Evolutionary conservation across 2,329 filamentous ascomycete genomes (phyloP).

Genomic region (Colletotrichum spaethianum): DNA sequence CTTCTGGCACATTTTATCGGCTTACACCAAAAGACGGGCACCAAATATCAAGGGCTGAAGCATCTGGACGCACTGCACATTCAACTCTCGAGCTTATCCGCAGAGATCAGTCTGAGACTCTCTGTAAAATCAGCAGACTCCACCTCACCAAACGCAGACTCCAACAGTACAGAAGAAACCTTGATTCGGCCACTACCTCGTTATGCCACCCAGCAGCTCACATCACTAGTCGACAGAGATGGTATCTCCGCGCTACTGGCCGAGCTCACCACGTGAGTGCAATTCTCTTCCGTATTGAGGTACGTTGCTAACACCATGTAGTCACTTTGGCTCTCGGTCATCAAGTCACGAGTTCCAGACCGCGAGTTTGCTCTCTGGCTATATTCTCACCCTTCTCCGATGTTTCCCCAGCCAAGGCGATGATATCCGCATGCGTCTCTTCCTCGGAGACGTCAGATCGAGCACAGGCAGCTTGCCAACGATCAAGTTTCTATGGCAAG

Average conservation of each 20-base stretch:
- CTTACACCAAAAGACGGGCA: slow-evolving; percentile 59
- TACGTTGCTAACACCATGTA: slow-evolving; percentile 18
- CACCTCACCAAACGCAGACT: slow-evolving; percentile 34
- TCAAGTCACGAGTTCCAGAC: slow-evolving; percentile 50
- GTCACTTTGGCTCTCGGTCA: slow-evolving; percentile 43
- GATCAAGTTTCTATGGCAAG: slow-evolving; percentile 88
- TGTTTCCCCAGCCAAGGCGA: slow-evolving; percentile 88
- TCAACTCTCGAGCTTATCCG: slow-evolving; percentile 66
- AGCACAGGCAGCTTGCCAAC: slow-evolving; percentile 68
- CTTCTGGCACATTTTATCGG: slow-evolving; percentile 78
- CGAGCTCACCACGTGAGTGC: slow-evolving; percentile 37
- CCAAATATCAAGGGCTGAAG: slow-evolving; percentile 52
- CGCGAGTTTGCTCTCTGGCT: slow-evolving; percentile 81
- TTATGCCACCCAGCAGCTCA: slow-evolving; percentile 77
- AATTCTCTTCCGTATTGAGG: too few relatives aligned
- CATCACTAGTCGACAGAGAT: slow-evolving; percentile 80
- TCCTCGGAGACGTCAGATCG: slow-evolving; percentile 77
- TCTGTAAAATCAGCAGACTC: slow-evolving; percentile 42
- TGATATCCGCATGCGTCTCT: slow-evolving; percentile 95
- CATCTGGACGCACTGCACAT: slow-evolving; percentile 68
- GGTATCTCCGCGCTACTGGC: slow-evolving; percentile 77
- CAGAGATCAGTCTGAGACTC: slow-evolving; percentile 65
- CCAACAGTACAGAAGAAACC: slow-evolving; percentile 44
- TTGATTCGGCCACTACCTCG: slow-evolving; percentile 57
- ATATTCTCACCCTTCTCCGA: slow-evolving; percentile 86